Percentiles rank a stretch among this genome's conserved stretches.
Evolutionary conservation across 331 rosid species (phyloP).

Genomic region (Rosa hybrid): DNA sequence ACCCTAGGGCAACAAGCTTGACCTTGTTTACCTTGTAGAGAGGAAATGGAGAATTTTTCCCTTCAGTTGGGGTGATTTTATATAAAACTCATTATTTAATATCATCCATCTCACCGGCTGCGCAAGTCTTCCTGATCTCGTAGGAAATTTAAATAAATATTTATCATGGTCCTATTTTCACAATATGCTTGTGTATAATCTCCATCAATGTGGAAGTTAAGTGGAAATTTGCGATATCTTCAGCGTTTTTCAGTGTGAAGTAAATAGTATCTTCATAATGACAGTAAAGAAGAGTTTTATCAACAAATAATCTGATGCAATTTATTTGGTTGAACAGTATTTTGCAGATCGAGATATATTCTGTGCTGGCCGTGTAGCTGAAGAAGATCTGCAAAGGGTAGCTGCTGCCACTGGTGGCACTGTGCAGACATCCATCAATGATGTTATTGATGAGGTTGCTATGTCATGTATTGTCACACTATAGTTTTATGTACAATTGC

Average conservation of each 20-base stretch:
- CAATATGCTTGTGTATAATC: not conserved
- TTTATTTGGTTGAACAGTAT: constrained; percentile 63
- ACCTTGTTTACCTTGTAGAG: not conserved
- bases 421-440: constrained; percentile 91
- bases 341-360: constrained; percentile 98
- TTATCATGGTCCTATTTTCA: constrained; percentile 4
- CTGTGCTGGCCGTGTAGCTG: constrained; percentile 99
- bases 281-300: not conserved
- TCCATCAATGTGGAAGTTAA: not conserved
- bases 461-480: not conserved
- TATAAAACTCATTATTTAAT: not conserved
- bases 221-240: not conserved
- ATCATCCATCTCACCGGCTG: not conserved
- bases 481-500: constrained; percentile 4
- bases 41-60: not conserved
- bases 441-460: constrained; percentile 82
- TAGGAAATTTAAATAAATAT: not conserved
- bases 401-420: constrained; percentile 98
- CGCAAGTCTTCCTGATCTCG: not conserved
- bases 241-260: not conserved
- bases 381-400: constrained; percentile 90
- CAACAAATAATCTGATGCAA: not conserved
- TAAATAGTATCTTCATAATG: not conserved
- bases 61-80: not conserved
- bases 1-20: constrained; percentile 2